Base-by-base conservation (phyloP, 768 basidiomycete genomes). In the Mycena rosella region DNA sequence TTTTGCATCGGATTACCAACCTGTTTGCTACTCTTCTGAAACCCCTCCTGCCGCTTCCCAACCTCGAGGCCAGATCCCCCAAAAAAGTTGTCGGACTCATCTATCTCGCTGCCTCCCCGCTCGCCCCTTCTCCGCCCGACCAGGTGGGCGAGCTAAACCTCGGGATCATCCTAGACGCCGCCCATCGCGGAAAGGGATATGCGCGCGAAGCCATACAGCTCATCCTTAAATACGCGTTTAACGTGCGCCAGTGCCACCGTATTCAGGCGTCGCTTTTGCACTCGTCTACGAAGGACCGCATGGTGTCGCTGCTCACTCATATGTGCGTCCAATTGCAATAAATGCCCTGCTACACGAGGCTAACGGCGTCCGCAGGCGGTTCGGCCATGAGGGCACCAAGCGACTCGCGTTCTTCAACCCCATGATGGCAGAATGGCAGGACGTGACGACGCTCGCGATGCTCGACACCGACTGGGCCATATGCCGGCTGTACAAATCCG, bases 331-430 rank as follows among this genome's bases (percentile, higher is more conserved):
- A 38, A 22, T 34, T n/a, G n/a, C n/a, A n/a, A 32, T 44, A 18
- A 20, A 24, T 44, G 29, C 44, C 51, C 27, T 70, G 42, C 45
- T 36, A 24, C 49, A 30, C 22, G 38, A 42, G 60, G 30, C 65
- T 26, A 20, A 62, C 30, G 13, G 40, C 44, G 54, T 68, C 30
- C 66, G 24, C 66, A 88, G 87, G 60, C 87, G 87, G 11, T 91
- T 93, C 73, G 75, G 76, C 9, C 86, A 89, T 65, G 91, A 93
- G 77, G 91, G 91, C 51, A 86, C 82, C 11, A 84, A 85, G 47
- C 85, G 90, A 34, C 83, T 86, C 48, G 82, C 86, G 0, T 85
- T 88, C 60, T 85, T 76, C 72, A 84, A 84, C 66, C 79, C 82
- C 6, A 67, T 84, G 61, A 80, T 79, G 2, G 59, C 72, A 2